Evolutionary conservation across 805 yeast species (phyloP).

Genomic region (Myxozyma neotropica): DNA sequence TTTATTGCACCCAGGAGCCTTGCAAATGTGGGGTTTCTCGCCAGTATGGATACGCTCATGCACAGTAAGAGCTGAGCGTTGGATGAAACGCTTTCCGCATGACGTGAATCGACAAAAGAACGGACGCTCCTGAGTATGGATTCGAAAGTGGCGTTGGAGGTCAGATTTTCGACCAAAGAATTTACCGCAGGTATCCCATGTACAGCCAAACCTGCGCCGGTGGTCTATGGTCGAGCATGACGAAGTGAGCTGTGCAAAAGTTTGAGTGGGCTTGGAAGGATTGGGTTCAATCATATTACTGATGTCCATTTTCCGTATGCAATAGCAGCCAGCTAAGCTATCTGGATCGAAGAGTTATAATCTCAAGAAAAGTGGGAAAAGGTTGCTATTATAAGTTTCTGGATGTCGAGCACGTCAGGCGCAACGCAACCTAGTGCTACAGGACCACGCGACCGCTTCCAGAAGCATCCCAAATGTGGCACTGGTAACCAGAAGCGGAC

Average conservation of each 20-base stretch:
- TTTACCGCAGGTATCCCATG: conserved; percentile 25
- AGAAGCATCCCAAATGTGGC: conserved; percentile 1
- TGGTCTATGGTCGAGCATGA: background rate
- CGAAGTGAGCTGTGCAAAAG: background rate
- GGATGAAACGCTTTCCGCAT: conserved; percentile 79
- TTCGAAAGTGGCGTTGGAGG: conserved; percentile 73
- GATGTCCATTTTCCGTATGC: background rate
- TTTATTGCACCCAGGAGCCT: conserved; percentile 77
- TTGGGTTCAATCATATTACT: conserved; percentile 7
- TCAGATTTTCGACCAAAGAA: conserved; percentile 74
- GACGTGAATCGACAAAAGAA: conserved; percentile 70
- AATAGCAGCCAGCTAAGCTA: background rate
- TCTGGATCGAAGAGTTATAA: background rate
- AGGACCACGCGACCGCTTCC: background rate
- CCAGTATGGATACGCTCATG: conserved; percentile 90
- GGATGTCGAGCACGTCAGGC: background rate
- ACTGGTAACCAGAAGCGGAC: background rate
- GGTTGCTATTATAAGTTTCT: background rate
- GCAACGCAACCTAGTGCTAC: background rate
- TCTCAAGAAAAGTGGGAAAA: background rate
- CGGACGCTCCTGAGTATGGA: conserved; percentile 65
- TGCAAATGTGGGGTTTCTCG: conserved; percentile 85
- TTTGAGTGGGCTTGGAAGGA: background rate
- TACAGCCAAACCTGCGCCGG: conserved; percentile 19
- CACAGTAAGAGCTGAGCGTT: conserved; percentile 79